Evolutionary conservation across 805 yeast genomes (phyloP).

Genomic region (Ogataea saltuana): DNA sequence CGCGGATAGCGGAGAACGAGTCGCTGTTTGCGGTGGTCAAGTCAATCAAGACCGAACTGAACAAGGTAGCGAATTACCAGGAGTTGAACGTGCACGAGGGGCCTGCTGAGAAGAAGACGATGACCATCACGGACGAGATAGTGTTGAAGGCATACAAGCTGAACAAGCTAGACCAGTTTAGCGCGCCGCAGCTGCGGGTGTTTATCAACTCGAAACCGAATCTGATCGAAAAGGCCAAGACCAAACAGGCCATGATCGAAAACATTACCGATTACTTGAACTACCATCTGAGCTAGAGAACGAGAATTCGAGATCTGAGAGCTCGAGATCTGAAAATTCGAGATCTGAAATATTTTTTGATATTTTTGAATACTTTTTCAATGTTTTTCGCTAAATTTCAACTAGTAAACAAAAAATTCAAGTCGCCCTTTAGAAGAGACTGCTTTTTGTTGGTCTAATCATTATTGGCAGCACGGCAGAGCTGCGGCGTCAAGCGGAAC

Average conservation of each 20-base stretch:
- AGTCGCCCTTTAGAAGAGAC: no score
- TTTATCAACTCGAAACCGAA: constrained; percentile 40
- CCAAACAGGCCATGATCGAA: constrained; percentile 45
- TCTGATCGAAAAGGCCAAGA: constrained; percentile 38
- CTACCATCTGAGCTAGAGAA: no score
- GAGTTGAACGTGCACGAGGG: constrained; percentile 15
- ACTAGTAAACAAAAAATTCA: no score
- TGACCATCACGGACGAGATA: constrained; percentile 38
- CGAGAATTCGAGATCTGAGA: no score
- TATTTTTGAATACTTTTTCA: no score
- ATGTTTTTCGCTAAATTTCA: no score
- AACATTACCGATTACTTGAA: constrained; percentile 37
- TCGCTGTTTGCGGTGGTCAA: constrained; percentile 15
- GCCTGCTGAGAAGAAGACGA: constrained; percentile 17
- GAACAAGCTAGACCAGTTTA: constrained; percentile 36
- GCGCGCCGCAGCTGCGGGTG: constrained; percentile 44
- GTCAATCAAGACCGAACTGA: constrained; percentile 24
- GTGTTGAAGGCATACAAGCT: constrained; percentile 45
- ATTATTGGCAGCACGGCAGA: no score
- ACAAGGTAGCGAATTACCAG: constrained; percentile 26
- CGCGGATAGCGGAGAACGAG: constrained; percentile 10
- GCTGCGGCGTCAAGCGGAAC: no score
- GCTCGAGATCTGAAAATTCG: no score
- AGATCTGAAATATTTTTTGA: no score
- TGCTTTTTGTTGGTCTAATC: no score